These are phyloP conservation scores for Chlorella variabilis DNA, from an alignment of 163 green algal genomes.

Conservation along the genomic window DNA sequence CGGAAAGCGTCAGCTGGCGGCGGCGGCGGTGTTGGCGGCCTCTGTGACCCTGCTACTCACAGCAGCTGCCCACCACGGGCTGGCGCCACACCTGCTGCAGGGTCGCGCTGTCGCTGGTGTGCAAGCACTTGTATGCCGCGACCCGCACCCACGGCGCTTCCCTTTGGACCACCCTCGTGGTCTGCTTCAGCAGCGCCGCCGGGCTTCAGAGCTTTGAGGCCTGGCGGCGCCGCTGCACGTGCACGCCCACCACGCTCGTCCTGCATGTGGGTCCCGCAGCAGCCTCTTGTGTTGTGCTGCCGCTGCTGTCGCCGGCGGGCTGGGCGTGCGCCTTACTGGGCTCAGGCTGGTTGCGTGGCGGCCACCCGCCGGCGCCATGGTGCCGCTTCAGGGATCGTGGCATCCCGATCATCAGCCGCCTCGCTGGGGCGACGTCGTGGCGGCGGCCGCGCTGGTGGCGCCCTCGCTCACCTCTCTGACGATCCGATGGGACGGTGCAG, in stretches of 20 bases:
- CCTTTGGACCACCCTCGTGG: neutral
- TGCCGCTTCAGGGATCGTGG: no score
- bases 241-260: neutral
- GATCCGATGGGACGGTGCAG: neutral
- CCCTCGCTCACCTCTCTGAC: neutral
- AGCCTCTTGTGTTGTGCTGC: no score
- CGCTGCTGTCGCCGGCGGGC: no score
- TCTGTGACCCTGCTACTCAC: no score
- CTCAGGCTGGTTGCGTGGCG: no score
- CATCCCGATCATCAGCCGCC: no score
- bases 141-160: neutral
- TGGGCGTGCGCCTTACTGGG: no score
- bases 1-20: no score
- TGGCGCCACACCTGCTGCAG: neutral
- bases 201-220: neutral
- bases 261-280: neutral
- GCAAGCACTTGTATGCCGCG: slow-evolving; percentile 14
- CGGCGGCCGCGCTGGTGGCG: neutral
- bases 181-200: neutral
- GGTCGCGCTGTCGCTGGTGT: neutral
- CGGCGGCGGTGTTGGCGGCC: no score
- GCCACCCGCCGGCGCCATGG: no score
- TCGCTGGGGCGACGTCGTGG: slow-evolving; percentile 8
- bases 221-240: neutral
- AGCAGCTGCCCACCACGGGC: no score